Evolutionary conservation across 2,329 filamentous ascomycete genomes (phyloP).

Genomic region (Pseudogymnoascus sp.): DNA sequence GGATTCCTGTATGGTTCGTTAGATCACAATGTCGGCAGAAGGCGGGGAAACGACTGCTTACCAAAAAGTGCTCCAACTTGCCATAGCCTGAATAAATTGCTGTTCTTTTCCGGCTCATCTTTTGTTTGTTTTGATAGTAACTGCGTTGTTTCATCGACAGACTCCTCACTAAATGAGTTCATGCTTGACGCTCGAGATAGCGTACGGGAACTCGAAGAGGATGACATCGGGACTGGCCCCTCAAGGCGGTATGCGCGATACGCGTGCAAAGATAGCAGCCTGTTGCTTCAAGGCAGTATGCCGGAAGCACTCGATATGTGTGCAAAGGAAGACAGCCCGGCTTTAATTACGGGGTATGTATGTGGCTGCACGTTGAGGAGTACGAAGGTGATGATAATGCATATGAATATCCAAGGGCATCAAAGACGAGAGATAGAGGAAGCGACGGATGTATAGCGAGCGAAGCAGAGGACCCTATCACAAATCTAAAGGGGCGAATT

Average conservation of each 20-base stretch:
- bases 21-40: slow-evolving; percentile 10
- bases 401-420: not conserved
- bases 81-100: not conserved
- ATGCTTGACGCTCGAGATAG: not conserved
- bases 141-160: slow-evolving; percentile 15
- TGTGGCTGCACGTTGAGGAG: not conserved
- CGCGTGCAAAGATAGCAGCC: not conserved
- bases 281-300: not conserved
- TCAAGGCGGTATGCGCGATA: not conserved
- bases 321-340: not conserved
- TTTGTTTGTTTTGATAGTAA: slow-evolving; percentile 14
- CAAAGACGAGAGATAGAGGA: not conserved
- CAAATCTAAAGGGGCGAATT: not conserved
- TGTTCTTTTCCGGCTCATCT: not conserved
- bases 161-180: slow-evolving; percentile 11
- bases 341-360: not conserved
- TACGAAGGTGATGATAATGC: not conserved
- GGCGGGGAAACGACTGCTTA: not conserved
- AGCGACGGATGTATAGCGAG: not conserved
- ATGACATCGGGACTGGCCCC: not conserved
- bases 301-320: not conserved
- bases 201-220: not conserved
- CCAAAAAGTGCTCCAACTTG: slow-evolving; percentile 2
- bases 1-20: slow-evolving; percentile 16
- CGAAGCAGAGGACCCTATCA: not conserved